These are phyloP conservation scores for Aspergillus hancockii DNA, from an alignment of 495 filamentous ascomycete genomes.

Conservation along the genomic window DNA sequence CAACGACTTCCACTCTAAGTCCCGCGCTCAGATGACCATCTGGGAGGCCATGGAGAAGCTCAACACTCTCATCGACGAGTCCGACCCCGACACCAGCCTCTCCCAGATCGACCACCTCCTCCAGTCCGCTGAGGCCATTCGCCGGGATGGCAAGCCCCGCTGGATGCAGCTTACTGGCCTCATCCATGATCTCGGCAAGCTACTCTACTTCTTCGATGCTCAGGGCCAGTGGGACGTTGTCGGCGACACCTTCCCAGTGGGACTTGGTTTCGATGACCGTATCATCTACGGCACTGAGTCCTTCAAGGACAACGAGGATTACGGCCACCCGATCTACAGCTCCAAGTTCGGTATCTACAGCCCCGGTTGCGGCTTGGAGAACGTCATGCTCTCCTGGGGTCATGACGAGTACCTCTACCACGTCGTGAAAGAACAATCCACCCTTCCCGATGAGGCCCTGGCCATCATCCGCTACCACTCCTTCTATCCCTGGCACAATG, in stretches of 20 bases:
- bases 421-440: constrained; percentile 75
- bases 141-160: constrained; percentile 82
- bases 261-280: constrained; percentile 71
- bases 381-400: constrained; percentile 87
- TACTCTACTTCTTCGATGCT: constrained; percentile 80
- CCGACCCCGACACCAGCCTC: constrained; percentile 82
- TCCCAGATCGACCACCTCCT: constrained; percentile 86
- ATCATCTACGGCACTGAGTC: constrained; percentile 76
- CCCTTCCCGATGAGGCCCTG: constrained; percentile 74
- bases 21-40: constrained; percentile 72
- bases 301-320: constrained; percentile 73
- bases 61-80: constrained; percentile 85
- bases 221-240: constrained; percentile 92
- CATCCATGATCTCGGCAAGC: constrained; percentile 89
- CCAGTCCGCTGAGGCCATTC: constrained; percentile 84
- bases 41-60: constrained; percentile 92
- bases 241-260: constrained; percentile 90
- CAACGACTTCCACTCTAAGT: constrained; percentile 65
- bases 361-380: constrained; percentile 74
- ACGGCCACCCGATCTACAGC: constrained; percentile 62
- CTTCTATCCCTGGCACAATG: constrained; percentile 88
- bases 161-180: constrained; percentile 91
- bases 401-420: constrained; percentile 92
- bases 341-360: constrained; percentile 77
- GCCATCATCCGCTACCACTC: constrained; percentile 90